Evolutionary conservation across 2,329 filamentous ascomycete species (phyloP), one percentile per base, ranked within the genome.

Genomic region (Thelonectria rubi): DNA sequence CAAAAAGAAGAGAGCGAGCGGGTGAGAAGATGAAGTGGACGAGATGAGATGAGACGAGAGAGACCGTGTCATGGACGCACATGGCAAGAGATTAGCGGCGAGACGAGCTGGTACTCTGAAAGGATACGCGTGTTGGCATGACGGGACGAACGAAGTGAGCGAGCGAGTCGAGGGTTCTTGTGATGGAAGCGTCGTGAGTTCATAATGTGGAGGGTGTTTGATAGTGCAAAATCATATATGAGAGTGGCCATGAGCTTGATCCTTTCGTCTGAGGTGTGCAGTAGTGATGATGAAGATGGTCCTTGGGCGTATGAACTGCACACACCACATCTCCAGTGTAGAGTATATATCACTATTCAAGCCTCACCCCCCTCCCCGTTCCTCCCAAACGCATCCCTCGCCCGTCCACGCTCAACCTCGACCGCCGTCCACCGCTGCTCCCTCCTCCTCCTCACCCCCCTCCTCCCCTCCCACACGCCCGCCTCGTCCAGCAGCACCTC

Each of bases 391-490:
- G 76, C 78, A 65, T 79, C 72, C 17, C 78, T 74, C 32, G 86
- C 60, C 57, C 73, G 74, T 7, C 76, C 76, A 3, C 72, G 72
- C 10, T 70, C 72, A 2, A 84, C 70, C 26, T 81, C 79, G 8
- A 88, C 78, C 3, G 79, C 78, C 0, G 76, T 79, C 85, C 85
- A 88, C 43, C 81, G 77, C 77, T 85, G 81, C 73, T 88, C 86
- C 53, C 85, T 69, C n/a, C 63, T 63, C 43, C 43, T 62, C 39
- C 73, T 67, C 21, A 24, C 49, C 3, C 73, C 76, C 60, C 75
- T 77, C 18, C 45, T 67, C 2, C 66, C 72, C 66, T 75, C 73
- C 81, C 81, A 84, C 26, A 81, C 67, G 2, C 82, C 83, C 26
- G 79, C 58, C 65, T 84, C 81, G 63, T 86, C 84, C 11, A 84